Base-by-base conservation (phyloP, 257 asterid species). In the Primulina huaijiensis region DNA sequence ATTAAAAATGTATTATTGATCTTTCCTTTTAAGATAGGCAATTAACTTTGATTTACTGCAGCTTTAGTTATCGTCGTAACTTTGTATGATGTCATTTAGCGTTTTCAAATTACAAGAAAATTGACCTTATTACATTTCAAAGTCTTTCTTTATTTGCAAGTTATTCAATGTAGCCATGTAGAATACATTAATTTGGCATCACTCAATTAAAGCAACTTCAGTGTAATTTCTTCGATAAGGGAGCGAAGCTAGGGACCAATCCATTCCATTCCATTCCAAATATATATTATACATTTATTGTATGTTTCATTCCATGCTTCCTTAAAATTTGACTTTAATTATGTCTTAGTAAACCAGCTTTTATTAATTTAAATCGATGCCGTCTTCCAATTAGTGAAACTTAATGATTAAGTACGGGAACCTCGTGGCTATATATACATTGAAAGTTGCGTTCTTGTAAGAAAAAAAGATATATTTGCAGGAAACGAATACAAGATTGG, bases 201-300 rank as follows among this genome's bases (percentile, higher is more conserved):
- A 9, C 23, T 19, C 20, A 29, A 57, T 8, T 8, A 50, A 58
- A 58, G 61, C 76, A 75, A 74, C 73, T 80, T 74, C 73, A 35
- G 63, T 25, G 83, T 53, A 56, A 62, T 84, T 79, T 79, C 75
- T 72, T 8, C 8, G 9, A 10, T 60, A 67, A 56, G 14, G 43
- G 31, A 43, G 27, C 64, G 74, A 31, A 64, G n/a, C n/a, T n/a
- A n/a, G 70, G 58, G 70, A 71, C 53, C 53, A 71, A 11, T 23
- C 25, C 25, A 59, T 67, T 8, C 1, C 53, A 71, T 17, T 23
- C 25, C 25, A 59, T 67, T 8, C 1, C 46, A 38, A 38, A 7
- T 38, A 38, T 8, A 1, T 1, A 0, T 8, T 1, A 0, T 8
- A 8, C 14, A 8, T 2, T 38, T 38, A 23, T 12, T 12, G 11